These are phyloP conservation scores for Trichoderma pleuroti DNA, from an alignment of 2,329 filamentous ascomycete genomes.

Conservation along the genomic window DNA sequence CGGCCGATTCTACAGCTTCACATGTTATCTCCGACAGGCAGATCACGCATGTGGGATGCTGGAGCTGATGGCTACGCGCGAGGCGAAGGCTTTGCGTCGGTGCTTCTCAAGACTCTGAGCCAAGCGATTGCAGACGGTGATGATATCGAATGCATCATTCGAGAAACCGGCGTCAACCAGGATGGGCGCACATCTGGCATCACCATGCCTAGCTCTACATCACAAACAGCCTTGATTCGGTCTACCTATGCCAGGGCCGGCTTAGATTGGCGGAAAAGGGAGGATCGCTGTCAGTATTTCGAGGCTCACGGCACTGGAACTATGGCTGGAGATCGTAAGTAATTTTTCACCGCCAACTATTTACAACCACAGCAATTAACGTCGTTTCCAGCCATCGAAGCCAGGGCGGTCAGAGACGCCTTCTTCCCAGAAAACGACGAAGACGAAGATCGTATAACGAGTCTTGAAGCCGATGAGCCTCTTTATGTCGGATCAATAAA, in stretches of 20 bases:
- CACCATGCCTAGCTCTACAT: background rate
- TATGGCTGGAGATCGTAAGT: background rate
- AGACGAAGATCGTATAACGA: background rate
- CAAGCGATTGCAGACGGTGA: background rate
- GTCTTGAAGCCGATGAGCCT: background rate
- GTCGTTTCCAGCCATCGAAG: background rate
- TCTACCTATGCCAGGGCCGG: background rate
- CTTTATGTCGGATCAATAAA: background rate
- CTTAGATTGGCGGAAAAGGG: background rate
- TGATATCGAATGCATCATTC: background rate
- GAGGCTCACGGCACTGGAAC: background rate
- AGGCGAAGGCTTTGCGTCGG: background rate
- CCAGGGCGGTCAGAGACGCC: background rate
- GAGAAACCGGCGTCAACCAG: background rate
- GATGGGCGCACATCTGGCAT: background rate
- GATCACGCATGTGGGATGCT: conserved; percentile 30
- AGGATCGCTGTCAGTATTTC: background rate
- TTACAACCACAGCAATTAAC: background rate
- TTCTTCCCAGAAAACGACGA: background rate
- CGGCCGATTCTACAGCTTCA: background rate
- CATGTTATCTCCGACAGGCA: conserved; percentile 36
- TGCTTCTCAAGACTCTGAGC: background rate
- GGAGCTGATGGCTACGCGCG: conserved; percentile 6
- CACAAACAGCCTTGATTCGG: background rate
- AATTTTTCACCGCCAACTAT: background rate